phyloP scores from a whole-genome alignment of 352 stramenopile genomes.

The Phytophthora fragariae region DNA sequence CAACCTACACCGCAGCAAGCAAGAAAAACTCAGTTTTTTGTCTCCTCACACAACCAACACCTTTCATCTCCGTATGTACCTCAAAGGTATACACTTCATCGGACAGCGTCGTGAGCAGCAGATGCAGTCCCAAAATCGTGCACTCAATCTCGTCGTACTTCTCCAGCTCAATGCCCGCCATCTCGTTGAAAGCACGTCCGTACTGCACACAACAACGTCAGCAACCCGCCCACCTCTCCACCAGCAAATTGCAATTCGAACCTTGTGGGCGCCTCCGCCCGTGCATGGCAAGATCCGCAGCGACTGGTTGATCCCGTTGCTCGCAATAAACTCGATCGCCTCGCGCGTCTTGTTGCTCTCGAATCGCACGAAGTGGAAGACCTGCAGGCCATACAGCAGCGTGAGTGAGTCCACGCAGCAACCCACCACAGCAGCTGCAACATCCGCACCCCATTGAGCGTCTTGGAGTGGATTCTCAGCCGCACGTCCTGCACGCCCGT shows the following conservation, averaged over 20 bases:
- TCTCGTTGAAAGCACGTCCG: constrained; percentile 67
- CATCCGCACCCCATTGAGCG: constrained; percentile 84
- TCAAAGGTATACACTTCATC: constrained; percentile 99
- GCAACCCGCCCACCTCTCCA: neutral
- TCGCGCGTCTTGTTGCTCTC: constrained; percentile 80
- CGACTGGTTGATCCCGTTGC: constrained; percentile 84
- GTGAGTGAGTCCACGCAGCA: neutral
- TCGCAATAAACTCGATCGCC: constrained; percentile 80
- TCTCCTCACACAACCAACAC: neutral
- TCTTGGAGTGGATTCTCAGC: constrained; percentile 85
- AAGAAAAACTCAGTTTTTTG: neutral
- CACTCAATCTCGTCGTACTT: constrained; percentile 96
- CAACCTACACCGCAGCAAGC: constrained; percentile 49
- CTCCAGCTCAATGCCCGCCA: constrained; percentile 84
- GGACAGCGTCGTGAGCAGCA: constrained; percentile 95
- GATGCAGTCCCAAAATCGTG: constrained; percentile 97
- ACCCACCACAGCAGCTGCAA: neutral
- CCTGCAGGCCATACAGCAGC: constrained; percentile 37
- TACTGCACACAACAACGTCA: constrained; percentile 52
- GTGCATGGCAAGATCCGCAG: constrained; percentile 81
- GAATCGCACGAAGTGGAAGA: constrained; percentile 97
- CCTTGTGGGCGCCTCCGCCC: constrained; percentile 86
- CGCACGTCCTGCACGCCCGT: constrained; percentile 91
- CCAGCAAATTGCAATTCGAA: constrained; percentile 23
- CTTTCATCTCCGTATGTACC: constrained; percentile 41